A percentile compares a stretch with the other conserved stretches of the same genome.
These are phyloP conservation scores for Clitoria ternatea DNA, from an alignment of 306 rosid genomes.

Conservation along the genomic window DNA sequence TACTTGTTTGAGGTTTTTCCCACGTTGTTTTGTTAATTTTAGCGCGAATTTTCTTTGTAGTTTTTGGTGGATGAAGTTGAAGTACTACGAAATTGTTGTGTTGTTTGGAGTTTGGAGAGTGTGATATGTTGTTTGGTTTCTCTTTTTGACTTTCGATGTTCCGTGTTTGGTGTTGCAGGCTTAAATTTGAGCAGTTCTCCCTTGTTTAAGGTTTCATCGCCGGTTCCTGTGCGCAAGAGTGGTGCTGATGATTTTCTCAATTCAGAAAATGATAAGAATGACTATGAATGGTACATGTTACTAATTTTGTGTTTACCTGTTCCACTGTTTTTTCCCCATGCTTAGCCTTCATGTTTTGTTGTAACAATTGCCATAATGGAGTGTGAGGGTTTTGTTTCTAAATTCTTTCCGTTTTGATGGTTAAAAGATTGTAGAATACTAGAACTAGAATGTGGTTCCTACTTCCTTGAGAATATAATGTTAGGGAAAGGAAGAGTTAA, in stretches of 20 bases:
- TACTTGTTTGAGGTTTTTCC: background rate
- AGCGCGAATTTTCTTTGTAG: background rate
- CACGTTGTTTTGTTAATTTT: background rate
- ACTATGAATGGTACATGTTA: conserved; percentile 79
- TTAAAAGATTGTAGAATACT: background rate
- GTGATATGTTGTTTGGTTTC: background rate
- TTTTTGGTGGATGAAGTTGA: background rate
- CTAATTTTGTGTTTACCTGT: background rate
- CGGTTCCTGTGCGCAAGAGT: conserved; percentile 53
- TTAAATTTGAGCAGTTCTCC: conserved; percentile 50
- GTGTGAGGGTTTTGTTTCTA: background rate
- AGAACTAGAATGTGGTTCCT: too few species aligned
- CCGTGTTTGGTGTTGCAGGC: conserved; percentile 41
- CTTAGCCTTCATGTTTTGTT: background rate
- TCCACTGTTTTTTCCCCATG: background rate
- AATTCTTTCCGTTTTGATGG: background rate
- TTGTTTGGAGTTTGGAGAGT: background rate
- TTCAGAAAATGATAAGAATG: conserved; percentile 77
- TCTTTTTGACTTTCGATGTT: background rate
- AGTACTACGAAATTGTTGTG: background rate
- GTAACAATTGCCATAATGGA: background rate
- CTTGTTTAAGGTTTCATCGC: conserved; percentile 49
- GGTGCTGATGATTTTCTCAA: conserved; percentile 82
- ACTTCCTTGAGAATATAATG: background rate
- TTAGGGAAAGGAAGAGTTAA: background rate